Evolutionary conservation across 1,139 yeast species (phyloP).

Genomic region (Blastobotrys arbuscula): DNA sequence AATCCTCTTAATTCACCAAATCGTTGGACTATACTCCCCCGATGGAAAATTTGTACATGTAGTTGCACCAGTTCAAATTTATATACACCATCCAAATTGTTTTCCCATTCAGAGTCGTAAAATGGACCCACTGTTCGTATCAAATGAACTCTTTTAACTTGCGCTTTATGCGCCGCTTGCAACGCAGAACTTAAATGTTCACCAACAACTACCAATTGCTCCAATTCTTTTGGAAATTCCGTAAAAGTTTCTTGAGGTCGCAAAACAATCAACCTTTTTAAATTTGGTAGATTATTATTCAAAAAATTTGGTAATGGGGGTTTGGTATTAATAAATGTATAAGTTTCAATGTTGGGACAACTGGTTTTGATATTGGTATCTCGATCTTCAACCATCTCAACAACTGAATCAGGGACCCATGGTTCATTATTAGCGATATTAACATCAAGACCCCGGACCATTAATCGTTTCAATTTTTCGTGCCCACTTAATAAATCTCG

Average conservation of each 20-base stretch:
- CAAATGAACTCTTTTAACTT: not conserved
- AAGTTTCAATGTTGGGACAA: not conserved
- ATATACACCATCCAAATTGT: too few species aligned
- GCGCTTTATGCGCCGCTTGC: not conserved
- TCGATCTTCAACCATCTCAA: slow-evolving; percentile 1
- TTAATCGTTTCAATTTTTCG: not conserved
- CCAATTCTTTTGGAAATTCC: not conserved
- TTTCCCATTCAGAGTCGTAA: not conserved
- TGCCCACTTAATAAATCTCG: not conserved
- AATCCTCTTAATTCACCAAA: not conserved
- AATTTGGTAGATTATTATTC: not conserved
- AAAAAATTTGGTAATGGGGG: not conserved
- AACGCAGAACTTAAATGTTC: not conserved
- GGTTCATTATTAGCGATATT: not conserved
- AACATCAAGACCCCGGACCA: slow-evolving; percentile 2
- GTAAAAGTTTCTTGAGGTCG: not conserved
- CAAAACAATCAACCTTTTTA: not conserved
- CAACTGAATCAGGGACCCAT: slow-evolving; percentile 4
- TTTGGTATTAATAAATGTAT: not conserved
- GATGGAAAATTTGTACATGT: too few species aligned
- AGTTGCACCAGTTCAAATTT: too few species aligned
- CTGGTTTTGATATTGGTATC: not conserved
- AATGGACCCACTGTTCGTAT: not conserved
- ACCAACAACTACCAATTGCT: not conserved
- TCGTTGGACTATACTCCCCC: not conserved